Percentiles rank a stretch among this genome's conserved stretches.
Conservation (phyloP, 257 asterid genomes). For the Solanum etuberosum region DNA sequence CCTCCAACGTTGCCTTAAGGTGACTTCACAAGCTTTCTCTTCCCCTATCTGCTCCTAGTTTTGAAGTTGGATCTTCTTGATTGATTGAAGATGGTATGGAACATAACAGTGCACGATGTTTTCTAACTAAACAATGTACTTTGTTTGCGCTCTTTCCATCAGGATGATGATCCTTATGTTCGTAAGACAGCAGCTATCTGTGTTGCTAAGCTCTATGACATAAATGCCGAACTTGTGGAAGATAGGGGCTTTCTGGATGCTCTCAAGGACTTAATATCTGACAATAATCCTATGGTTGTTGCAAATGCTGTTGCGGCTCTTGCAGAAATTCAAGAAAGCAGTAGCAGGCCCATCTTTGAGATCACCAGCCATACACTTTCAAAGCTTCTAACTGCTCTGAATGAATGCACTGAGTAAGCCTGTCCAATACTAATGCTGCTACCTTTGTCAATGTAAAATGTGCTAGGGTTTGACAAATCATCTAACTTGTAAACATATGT, state of each 20-base stretch:
- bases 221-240: slow-evolving; percentile 97
- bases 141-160: slow-evolving; percentile 19
- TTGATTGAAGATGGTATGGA: background rate
- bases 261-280: slow-evolving; percentile 96
- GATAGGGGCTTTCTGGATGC: slow-evolving; percentile 98
- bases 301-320: slow-evolving; percentile 99
- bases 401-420: slow-evolving; percentile 98
- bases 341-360: slow-evolving; percentile 84
- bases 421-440: background rate
- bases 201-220: slow-evolving; percentile 97
- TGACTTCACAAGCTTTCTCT: slow-evolving; percentile 9
- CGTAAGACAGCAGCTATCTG: slow-evolving; percentile 99
- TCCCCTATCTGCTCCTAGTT: background rate
- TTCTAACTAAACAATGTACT: slow-evolving; percentile 9
- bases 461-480: background rate
- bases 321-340: slow-evolving; percentile 94
- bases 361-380: slow-evolving; percentile 91
- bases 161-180: slow-evolving; percentile 99
- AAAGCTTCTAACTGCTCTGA: slow-evolving; percentile 97
- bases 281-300: slow-evolving; percentile 98
- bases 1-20: slow-evolving; percentile 97
- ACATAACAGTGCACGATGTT: background rate
- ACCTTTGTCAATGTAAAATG: background rate
- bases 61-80: slow-evolving; percentile 2
- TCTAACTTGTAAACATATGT: background rate